phyloP scores from a whole-genome alignment of 352 stramenopile genomes.

The Pythium biforme region DNA sequence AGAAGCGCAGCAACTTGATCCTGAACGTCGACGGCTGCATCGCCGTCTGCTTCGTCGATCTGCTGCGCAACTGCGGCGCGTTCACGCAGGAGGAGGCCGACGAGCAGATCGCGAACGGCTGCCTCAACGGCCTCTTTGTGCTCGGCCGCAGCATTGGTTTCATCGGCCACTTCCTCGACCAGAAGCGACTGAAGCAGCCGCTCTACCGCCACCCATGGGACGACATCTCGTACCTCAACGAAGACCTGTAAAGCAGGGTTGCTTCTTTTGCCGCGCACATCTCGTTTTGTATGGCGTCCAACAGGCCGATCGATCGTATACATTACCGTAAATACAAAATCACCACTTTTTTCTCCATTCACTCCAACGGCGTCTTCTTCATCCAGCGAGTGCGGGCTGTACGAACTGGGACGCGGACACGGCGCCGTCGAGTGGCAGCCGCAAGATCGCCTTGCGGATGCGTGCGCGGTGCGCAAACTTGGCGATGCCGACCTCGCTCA shows the following conservation, averaged over 20 bases:
- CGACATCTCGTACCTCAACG: constrained; percentile 96
- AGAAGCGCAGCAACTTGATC: constrained; percentile 97
- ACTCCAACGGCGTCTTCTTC: constrained; percentile 16
- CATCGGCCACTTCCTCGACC: constrained; percentile 96
- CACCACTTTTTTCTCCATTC: neutral
- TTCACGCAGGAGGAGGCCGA: constrained; percentile 91
- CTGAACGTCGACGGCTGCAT: constrained; percentile 98
- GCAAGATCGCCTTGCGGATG: constrained; percentile 68
- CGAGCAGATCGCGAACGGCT: constrained; percentile 94
- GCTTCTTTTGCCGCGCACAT: too few relatives aligned
- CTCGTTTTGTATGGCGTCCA: too few relatives aligned
- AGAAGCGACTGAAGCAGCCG: constrained; percentile 97
- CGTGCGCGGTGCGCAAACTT: constrained; percentile 74
- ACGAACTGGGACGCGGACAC: constrained; percentile 14
- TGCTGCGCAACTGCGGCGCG: constrained; percentile 90
- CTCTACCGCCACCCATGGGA: constrained; percentile 98
- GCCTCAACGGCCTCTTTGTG: constrained; percentile 94
- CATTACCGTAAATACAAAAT: constrained; percentile 28
- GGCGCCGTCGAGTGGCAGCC: constrained; percentile 29
- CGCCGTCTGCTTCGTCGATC: constrained; percentile 96
- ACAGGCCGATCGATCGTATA: constrained; percentile 14
- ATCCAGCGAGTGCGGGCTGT: constrained; percentile 35
- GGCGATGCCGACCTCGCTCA: constrained; percentile 72
- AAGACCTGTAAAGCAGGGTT: constrained; percentile 51
- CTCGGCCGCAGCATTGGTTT: constrained; percentile 87